phyloP scores from a whole-genome alignment of 148 eudicot genomes.

The Chenopodium quinoa region DNA sequence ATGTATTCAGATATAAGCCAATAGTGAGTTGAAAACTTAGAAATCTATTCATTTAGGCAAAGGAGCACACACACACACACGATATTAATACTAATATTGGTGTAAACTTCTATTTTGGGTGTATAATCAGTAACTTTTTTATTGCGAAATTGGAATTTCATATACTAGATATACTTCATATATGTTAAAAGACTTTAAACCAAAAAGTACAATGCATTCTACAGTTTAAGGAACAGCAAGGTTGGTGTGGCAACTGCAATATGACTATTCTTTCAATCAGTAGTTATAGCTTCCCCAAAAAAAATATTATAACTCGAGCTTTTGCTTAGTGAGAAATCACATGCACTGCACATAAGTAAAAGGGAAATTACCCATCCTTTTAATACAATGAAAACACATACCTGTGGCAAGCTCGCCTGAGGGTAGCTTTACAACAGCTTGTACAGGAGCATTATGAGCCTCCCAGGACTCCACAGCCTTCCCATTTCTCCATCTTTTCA shows the following conservation, averaged over 20 bases:
- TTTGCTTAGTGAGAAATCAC: background rate
- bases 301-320: background rate
- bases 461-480: constrained; percentile 69
- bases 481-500: constrained; percentile 83
- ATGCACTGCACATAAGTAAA: constrained; percentile 3
- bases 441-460: constrained; percentile 79
- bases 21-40: background rate
- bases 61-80: background rate
- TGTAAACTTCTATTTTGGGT: background rate
- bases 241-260: background rate
- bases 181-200: background rate
- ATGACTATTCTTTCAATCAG: background rate
- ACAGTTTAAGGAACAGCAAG: background rate
- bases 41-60: too few species aligned
- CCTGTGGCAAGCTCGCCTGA: constrained; percentile 96
- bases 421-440: constrained; percentile 70
- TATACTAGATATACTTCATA: too few species aligned
- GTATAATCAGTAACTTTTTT: background rate
- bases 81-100: background rate
- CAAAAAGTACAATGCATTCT: background rate
- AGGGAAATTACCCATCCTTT: background rate
- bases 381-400: constrained; percentile 13
- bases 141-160: too few species aligned
- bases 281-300: background rate
- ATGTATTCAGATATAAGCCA: too few species aligned